phyloP scores from a whole-genome alignment of 2,329 filamentous ascomycete genomes.

The Aspergillus sojae region DNA sequence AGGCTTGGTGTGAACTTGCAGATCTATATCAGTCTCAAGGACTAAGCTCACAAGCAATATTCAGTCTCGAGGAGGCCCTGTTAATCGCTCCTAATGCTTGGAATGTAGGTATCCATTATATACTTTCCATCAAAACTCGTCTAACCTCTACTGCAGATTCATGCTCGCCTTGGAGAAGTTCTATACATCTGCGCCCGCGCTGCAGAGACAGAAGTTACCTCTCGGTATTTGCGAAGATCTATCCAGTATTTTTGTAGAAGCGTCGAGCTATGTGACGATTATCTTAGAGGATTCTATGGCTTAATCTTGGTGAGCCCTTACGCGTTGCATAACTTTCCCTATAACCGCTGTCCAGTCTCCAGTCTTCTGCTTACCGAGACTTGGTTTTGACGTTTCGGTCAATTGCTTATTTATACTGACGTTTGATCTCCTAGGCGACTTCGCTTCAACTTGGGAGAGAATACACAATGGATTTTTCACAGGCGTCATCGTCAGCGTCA shows the following conservation, averaged over 20 bases:
- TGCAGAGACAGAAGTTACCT: constrained; percentile 38
- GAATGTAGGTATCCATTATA: constrained; percentile 66
- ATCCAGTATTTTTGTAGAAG: constrained; percentile 86
- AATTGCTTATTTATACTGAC: neutral
- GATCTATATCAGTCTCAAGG: constrained; percentile 83
- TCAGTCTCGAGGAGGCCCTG: constrained; percentile 86
- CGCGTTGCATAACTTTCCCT: neutral
- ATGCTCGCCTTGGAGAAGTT: constrained; percentile 83
- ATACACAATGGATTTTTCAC: constrained; percentile 13
- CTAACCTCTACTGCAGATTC: constrained; percentile 59
- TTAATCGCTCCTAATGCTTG: constrained; percentile 87
- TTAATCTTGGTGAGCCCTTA: constrained; percentile 68
- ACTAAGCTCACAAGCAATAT: constrained; percentile 80
- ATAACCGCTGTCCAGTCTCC: neutral
- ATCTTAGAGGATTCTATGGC: constrained; percentile 89
- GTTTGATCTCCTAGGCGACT: constrained; percentile 26
- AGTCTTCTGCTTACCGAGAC: neutral
- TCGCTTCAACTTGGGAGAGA: constrained; percentile 28
- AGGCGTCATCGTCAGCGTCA: constrained; percentile 11
- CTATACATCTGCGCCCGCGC: constrained; percentile 65
- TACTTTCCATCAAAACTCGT: neutral
- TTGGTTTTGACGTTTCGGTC: neutral
- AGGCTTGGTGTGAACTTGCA: constrained; percentile 89
- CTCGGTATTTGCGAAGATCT: constrained; percentile 67
- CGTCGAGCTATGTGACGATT: constrained; percentile 91